Conservation (phyloP, 495 filamentous ascomycete species). For the Tuber magnatum region DNA sequence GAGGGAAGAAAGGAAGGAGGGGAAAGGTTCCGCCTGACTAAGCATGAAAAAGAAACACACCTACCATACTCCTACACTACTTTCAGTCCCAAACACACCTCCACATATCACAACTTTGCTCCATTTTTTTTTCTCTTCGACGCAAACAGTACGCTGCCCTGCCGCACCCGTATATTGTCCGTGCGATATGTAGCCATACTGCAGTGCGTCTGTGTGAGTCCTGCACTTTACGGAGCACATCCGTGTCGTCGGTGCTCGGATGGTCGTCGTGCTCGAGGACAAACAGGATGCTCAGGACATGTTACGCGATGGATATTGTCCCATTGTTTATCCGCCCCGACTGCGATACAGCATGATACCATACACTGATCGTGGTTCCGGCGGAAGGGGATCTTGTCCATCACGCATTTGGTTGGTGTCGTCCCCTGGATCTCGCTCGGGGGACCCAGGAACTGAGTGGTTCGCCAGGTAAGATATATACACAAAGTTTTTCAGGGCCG, state of each 20-base stretch:
- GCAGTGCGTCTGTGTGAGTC: neutral
- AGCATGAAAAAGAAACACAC: neutral
- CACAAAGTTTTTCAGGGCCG: neutral
- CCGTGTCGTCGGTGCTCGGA: neutral
- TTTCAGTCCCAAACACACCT: neutral
- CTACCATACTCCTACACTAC: neutral
- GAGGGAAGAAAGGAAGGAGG: too few relatives aligned
- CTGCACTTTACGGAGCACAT: neutral
- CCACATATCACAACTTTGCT: neutral
- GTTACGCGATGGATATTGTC: neutral
- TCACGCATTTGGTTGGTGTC: neutral
- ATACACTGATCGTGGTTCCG: neutral
- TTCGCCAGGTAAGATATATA: too few relatives aligned
- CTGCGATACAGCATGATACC: too few relatives aligned
- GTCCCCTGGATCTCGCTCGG: neutral
- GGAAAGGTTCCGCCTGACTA: neutral
- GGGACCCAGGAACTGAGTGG: neutral
- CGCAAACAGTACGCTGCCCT: neutral
- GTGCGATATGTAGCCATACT: neutral
- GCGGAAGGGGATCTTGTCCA: neutral
- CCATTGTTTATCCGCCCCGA: neutral
- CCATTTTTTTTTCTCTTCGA: neutral
- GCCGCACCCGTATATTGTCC: neutral
- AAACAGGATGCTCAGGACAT: neutral
- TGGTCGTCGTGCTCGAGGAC: neutral